Evolutionary conservation across 768 basidiomycete species (phyloP).

Genomic region (Rhizopogon vinicolor): DNA sequence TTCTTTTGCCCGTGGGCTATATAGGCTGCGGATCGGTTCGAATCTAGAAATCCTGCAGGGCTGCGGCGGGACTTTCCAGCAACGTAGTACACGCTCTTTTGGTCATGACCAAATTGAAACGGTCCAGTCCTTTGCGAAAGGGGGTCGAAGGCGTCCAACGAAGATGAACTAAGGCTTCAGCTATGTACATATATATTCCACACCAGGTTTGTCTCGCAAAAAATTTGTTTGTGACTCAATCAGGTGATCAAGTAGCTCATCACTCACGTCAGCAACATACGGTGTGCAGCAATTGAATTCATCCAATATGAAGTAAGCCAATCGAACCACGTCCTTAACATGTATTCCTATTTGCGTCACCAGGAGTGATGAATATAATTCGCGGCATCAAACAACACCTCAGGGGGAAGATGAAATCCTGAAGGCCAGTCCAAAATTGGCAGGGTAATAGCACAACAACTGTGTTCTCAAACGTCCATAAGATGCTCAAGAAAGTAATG

Average conservation of each 20-base stretch:
- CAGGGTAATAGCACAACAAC: constrained; percentile 37
- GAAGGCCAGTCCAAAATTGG: constrained; percentile 35
- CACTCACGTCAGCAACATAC: constrained; percentile 33
- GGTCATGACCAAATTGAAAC: constrained; percentile 15
- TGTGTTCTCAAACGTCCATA: constrained; percentile 43
- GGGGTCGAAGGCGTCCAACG: constrained; percentile 38
- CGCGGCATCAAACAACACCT: constrained; percentile 36
- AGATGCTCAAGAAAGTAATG: constrained; percentile 42
- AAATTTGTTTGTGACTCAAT: constrained; percentile 27
- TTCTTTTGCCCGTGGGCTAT: constrained; percentile 27
- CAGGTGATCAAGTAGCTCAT: not conserved
- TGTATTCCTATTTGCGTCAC: constrained; percentile 6
- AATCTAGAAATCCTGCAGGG: not conserved
- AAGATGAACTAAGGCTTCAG: constrained; percentile 33
- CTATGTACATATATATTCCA: constrained; percentile 25
- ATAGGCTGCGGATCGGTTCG: constrained; percentile 24
- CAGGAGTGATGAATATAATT: constrained; percentile 38
- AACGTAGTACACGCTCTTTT: constrained; percentile 35
- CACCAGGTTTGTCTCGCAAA: constrained; percentile 35
- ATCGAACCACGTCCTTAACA: constrained; percentile 29
- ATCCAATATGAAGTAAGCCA: constrained; percentile 28
- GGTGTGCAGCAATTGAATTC: constrained; percentile 27
- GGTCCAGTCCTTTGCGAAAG: constrained; percentile 27
- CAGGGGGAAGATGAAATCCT: constrained; percentile 31
- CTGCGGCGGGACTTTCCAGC: constrained; percentile 25